Percentiles rank a stretch among this genome's conserved stretches.
phyloP scores from a whole-genome alignment of 2,329 filamentous ascomycete genomes.

The Ophiostoma montium region DNA sequence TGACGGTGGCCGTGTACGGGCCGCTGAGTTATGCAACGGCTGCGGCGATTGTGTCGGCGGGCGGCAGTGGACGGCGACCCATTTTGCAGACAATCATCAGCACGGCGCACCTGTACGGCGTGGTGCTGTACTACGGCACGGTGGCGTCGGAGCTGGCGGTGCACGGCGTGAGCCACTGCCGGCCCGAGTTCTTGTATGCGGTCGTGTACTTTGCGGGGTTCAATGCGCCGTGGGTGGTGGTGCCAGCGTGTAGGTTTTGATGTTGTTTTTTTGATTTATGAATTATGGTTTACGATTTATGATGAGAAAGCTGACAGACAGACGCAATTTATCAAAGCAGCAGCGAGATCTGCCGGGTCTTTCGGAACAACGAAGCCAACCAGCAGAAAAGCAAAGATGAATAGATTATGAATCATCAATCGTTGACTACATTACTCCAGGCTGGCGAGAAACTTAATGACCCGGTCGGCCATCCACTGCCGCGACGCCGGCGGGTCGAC shows the following conservation, averaged over 20 bases:
- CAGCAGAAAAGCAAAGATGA: not conserved
- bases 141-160: slow-evolving; percentile 33
- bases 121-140: slow-evolving; percentile 48
- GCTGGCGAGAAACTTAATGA: slow-evolving; percentile 30
- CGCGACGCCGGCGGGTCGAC: slow-evolving; percentile 32
- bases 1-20: slow-evolving; percentile 55
- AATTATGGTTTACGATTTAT: too few relatives aligned
- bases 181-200: slow-evolving; percentile 46
- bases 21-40: slow-evolving; percentile 40
- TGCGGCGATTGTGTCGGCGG: slow-evolving; percentile 23
- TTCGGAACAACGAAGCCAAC: not conserved
- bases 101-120: slow-evolving; percentile 43
- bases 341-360: not conserved
- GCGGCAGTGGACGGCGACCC: slow-evolving; percentile 29
- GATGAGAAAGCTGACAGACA: not conserved
- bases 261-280: too few relatives aligned
- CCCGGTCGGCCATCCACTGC: slow-evolving; percentile 34
- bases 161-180: slow-evolving; percentile 34
- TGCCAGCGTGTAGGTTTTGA: slow-evolving; percentile 36
- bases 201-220: slow-evolving; percentile 50
- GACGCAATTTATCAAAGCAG: not conserved
- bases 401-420: not conserved
- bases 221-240: slow-evolving; percentile 45
- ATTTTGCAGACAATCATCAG: slow-evolving; percentile 36
- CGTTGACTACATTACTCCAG: slow-evolving; percentile 9